These are phyloP conservation scores for Meyerozyma smithsonii DNA, from an alignment of 1,139 yeast species.

Conservation along the genomic window DNA sequence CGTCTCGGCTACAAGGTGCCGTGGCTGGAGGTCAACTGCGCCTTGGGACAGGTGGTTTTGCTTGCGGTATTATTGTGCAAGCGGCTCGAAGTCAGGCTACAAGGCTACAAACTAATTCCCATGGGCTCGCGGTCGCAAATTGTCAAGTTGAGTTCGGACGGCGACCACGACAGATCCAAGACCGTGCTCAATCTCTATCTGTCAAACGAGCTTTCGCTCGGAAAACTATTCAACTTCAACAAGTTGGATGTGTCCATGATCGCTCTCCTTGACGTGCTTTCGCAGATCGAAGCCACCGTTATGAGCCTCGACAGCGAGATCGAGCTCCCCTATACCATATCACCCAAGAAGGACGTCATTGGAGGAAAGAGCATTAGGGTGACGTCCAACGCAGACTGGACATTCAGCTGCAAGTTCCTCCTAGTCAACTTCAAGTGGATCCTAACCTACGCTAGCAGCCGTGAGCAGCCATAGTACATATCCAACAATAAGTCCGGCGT, in stretches of 20 bases:
- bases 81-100: conserved; percentile 51
- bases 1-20: conserved; percentile 73
- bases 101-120: conserved; percentile 66
- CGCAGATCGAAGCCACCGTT: conserved; percentile 51
- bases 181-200: conserved; percentile 49
- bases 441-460: conserved; percentile 33
- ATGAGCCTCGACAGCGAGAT: conserved; percentile 47
- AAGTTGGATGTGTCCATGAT: conserved; percentile 74
- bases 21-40: conserved; percentile 92
- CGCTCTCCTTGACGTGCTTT: conserved; percentile 60
- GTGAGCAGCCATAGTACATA: neutral
- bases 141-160: conserved; percentile 39
- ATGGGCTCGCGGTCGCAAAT: conserved; percentile 83
- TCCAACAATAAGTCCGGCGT: neutral
- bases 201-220: conserved; percentile 64
- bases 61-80: conserved; percentile 61
- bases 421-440: conserved; percentile 66
- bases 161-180: conserved; percentile 11
- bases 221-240: conserved; percentile 64
- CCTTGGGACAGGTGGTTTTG: conserved; percentile 78
- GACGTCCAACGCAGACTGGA: conserved; percentile 81
- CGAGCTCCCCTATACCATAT: conserved; percentile 65
- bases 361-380: conserved; percentile 76
- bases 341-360: conserved; percentile 51
- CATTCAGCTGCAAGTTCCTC: conserved; percentile 78